These are phyloP conservation scores for Zygotorulaspora sp. DNA, from an alignment of 805 yeast species.

Conservation along the genomic window DNA sequence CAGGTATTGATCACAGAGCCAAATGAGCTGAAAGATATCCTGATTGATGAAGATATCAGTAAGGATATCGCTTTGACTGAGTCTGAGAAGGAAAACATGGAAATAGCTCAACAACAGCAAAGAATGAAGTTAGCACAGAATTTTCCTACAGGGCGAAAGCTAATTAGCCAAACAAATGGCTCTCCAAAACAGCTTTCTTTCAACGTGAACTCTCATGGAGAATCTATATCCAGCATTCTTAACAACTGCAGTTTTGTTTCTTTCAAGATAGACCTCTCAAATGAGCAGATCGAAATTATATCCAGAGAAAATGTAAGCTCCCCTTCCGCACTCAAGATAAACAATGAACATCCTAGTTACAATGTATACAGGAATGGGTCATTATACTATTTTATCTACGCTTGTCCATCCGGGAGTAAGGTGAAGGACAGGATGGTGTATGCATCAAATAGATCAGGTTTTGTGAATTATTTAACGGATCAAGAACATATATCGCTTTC, in stretches of 20 bases:
- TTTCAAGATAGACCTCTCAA: slow-evolving; percentile 46
- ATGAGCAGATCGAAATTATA: slow-evolving; percentile 46
- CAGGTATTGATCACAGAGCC: slow-evolving; percentile 34
- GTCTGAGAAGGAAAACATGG: slow-evolving; percentile 25
- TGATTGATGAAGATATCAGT: slow-evolving; percentile 11
- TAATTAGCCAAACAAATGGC: slow-evolving; percentile 32
- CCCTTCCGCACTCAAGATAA: slow-evolving; percentile 37
- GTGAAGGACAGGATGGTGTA: slow-evolving; percentile 90
- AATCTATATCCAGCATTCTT: slow-evolving; percentile 19
- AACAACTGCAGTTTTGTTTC: slow-evolving; percentile 44
- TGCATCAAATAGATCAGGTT: slow-evolving; percentile 72
- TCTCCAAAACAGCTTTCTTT: slow-evolving; percentile 26
- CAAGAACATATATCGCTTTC: slow-evolving; percentile 38
- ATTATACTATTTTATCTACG: slow-evolving; percentile 59
- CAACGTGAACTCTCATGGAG: slow-evolving; percentile 18
- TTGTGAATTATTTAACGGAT: slow-evolving; percentile 47
- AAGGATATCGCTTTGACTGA: slow-evolving; percentile 22
- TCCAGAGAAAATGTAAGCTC: slow-evolving; percentile 22
- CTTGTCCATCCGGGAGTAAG: slow-evolving; percentile 87
- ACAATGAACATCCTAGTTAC: slow-evolving; percentile 50
- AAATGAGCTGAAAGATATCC: slow-evolving; percentile 29
- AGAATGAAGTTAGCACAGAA: slow-evolving; percentile 17
- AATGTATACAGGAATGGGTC: slow-evolving; percentile 46
- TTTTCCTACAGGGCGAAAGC: slow-evolving; percentile 18
- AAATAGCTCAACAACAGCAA: slow-evolving; percentile 30